Evolutionary conservation across 805 yeast species (phyloP).

Genomic region (Hanseniaspora nectarophila): DNA sequence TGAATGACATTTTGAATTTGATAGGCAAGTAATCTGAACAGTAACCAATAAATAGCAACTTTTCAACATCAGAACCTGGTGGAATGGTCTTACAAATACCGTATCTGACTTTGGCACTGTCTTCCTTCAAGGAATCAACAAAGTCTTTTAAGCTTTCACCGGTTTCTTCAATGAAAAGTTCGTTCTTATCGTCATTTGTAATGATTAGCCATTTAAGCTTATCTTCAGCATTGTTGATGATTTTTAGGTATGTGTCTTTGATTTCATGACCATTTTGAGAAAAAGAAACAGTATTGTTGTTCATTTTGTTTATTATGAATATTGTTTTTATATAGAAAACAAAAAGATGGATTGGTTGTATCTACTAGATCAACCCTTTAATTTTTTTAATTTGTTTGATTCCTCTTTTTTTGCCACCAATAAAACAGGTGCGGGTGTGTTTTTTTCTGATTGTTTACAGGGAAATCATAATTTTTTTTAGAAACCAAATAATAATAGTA

Average conservation of each 20-base stretch:
- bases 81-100: constrained; percentile 82
- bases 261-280: constrained; percentile 65
- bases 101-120: constrained; percentile 78
- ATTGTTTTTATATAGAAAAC: no score
- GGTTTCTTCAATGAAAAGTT: constrained; percentile 34
- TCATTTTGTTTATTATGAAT: constrained; percentile 21
- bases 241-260: constrained; percentile 61
- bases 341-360: no score
- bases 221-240: constrained; percentile 60
- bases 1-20: constrained; percentile 62
- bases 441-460: not conserved
- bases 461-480: no score
- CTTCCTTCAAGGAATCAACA: constrained; percentile 49
- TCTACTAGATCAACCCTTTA: no score
- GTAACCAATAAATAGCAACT: constrained; percentile 83
- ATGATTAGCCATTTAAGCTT: constrained; percentile 65
- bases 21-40: constrained; percentile 92
- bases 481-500: no score
- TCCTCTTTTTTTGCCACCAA: not conserved
- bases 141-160: constrained; percentile 66
- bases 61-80: constrained; percentile 82
- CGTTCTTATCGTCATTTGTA: constrained; percentile 50
- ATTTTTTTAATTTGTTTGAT: not conserved
- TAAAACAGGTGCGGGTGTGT: no score
- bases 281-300: constrained; percentile 38